Base-by-base conservation (phyloP, 2,329 filamentous ascomycete species). In the Septoria linicola region DNA sequence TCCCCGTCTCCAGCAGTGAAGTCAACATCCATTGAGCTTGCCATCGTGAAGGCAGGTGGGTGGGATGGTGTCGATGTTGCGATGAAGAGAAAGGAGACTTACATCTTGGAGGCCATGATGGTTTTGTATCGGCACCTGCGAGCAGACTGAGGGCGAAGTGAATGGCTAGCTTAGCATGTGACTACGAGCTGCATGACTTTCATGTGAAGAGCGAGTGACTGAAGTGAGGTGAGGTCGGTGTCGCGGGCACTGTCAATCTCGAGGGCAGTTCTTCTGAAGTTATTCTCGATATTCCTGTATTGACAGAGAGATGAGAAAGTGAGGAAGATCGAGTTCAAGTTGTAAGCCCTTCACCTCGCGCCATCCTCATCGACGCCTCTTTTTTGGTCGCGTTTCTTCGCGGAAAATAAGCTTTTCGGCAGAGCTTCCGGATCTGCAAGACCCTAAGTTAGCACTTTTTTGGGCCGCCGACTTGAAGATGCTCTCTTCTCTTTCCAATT, bases 11-110 rank as follows among this genome's bases (percentile, higher is more conserved):
- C 44, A 34, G 30, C 30, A 16, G 23, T 14, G 23, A 34, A 8
- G 27, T 48, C 44, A 32, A 50, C 47, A 70, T 66, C 81, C 80
- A 82, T 78, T 63, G 81, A 82, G 6, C 76, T 77, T 37, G 78
- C 73, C 80, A 83, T 82, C 16, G 19, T 32, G 19, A 48, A 31
- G 34, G 31, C 34, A 34, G 30, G 42, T 48, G 50, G 27, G 49
- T 37, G 17, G 23, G n/a, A 2, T 21, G 23, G 11, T 25, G 40
- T 42, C 3, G 11, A 23, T 20, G 5, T 20, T 11, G 2, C 8
- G 8, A 4, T 35, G 42, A 13, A 19, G 23, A 10, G 30, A 7
- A n/a, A 19, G 19, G 27, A 34, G 16, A 49, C 47, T 36, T 37
- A 49, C 47, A 49, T 49, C 40, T 49, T 49, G 2, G 47, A 49